Evolutionary conservation across 1,284 basidiomycete genomes (phyloP).

Genomic region (Mycena sp.): DNA sequence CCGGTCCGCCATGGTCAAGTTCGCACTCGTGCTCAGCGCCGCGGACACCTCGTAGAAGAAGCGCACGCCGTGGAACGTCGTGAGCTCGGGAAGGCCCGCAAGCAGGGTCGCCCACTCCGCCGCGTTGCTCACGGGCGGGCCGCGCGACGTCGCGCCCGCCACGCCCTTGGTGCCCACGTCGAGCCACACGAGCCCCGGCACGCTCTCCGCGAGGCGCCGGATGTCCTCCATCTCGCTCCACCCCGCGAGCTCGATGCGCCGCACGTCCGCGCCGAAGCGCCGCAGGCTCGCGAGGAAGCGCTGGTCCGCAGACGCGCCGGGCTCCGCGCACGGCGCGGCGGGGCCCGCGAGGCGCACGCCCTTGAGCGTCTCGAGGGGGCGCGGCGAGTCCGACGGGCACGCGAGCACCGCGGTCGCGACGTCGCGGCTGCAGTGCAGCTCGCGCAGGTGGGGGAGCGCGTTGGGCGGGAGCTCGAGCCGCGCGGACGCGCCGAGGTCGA

Average conservation of each 20-base stretch:
- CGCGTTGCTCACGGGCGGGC: constrained; percentile 53
- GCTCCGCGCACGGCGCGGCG: too few species aligned
- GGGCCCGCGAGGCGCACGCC: constrained; percentile 60
- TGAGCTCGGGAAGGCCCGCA: constrained; percentile 58
- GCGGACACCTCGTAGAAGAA: constrained; percentile 70
- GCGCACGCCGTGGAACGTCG: constrained; percentile 65
- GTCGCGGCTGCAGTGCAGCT: constrained; percentile 58
- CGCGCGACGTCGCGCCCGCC: constrained; percentile 27
- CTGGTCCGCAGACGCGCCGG: too few species aligned
- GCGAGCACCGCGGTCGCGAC: constrained; percentile 57
- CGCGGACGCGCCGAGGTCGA: constrained; percentile 49
- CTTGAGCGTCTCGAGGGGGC: constrained; percentile 64
- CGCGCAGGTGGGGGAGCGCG: constrained; percentile 60
- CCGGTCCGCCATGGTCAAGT: constrained; percentile 60
- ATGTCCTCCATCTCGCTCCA: constrained; percentile 71
- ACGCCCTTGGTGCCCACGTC: constrained; percentile 53
- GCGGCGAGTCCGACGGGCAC: constrained; percentile 50
- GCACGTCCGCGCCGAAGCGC: constrained; percentile 45
- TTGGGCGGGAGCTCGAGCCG: constrained; percentile 50
- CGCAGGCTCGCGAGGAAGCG: constrained; percentile 55
- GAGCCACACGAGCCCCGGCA: constrained; percentile 59
- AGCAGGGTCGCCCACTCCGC: constrained; percentile 65
- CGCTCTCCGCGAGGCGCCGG: constrained; percentile 53
- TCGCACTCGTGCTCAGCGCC: constrained; percentile 28
- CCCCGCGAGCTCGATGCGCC: constrained; percentile 60